Evolutionary conservation across 176 grass and related monocot genomes (phyloP).

Genomic region (Carex scoparia): DNA sequence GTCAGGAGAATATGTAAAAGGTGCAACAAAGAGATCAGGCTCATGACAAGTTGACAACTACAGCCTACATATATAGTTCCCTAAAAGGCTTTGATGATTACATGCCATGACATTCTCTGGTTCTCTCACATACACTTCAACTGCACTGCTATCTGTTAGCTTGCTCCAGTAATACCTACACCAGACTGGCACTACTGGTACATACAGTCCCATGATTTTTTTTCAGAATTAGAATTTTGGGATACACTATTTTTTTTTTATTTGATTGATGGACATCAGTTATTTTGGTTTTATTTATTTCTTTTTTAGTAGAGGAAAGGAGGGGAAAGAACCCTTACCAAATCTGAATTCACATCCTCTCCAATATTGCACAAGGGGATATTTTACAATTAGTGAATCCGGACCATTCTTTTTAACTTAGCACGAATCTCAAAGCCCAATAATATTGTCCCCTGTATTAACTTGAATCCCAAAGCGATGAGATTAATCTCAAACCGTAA

Average conservation of each 20-base stretch:
- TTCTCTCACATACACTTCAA: conserved; percentile 4
- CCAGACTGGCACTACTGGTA: background rate
- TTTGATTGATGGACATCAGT: background rate
- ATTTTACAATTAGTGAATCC: too few species aligned
- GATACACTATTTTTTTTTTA: too few species aligned
- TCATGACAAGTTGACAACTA: conserved; percentile 15
- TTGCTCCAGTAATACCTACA: conserved; percentile 14
- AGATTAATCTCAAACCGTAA: too few species aligned
- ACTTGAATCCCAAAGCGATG: too few species aligned
- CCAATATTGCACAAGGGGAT: too few species aligned
- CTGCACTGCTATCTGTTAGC: background rate
- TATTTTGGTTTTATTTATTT: background rate
- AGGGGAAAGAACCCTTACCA: too few species aligned
- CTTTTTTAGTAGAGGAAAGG: background rate
- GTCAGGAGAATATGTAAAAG: conserved; percentile 11
- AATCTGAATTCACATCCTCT: too few species aligned
- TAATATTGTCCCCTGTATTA: too few species aligned
- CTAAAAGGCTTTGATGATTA: background rate
- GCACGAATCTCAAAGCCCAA: too few species aligned
- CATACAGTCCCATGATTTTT: background rate
- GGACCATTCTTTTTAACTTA: too few species aligned
- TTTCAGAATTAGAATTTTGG: too few species aligned
- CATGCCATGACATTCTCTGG: background rate
- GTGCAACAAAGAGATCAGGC: conserved; percentile 2
- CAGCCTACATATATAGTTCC: background rate